Percentiles rank a stretch among this genome's conserved stretches.
Evolutionary conservation across 441 rosid genomes (phyloP).

Genomic region (Rhodomyrtus psidioides): DNA sequence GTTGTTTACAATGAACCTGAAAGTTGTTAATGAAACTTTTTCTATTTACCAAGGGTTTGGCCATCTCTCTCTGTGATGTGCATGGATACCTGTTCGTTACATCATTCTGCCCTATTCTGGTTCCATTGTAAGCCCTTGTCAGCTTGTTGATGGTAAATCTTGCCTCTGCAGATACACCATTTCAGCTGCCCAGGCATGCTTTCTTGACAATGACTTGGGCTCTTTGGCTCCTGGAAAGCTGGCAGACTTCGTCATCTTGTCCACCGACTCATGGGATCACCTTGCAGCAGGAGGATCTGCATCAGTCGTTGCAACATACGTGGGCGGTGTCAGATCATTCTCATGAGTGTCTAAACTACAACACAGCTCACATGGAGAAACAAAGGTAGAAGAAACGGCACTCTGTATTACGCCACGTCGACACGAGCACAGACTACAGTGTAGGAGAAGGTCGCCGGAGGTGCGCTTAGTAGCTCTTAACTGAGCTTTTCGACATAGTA

Average conservation of each 20-base stretch:
- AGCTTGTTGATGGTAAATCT: background rate
- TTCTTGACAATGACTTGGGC: slow-evolving; percentile 65
- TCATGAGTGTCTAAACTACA: slow-evolving; percentile 12
- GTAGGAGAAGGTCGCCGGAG: background rate
- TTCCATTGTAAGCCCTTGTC: background rate
- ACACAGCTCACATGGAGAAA: background rate
- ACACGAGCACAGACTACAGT: background rate
- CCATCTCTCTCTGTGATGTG: background rate
- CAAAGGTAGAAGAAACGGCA: background rate
- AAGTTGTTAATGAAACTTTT: background rate
- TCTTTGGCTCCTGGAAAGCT: slow-evolving; percentile 63
- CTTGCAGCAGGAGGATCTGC: slow-evolving; percentile 43
- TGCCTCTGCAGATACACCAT: slow-evolving; percentile 56
- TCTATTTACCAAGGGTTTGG: background rate
- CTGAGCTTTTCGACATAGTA: background rate
- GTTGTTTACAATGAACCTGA: background rate
- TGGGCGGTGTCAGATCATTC: slow-evolving; percentile 53
- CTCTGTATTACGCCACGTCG: background rate
- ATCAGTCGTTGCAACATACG: slow-evolving; percentile 55
- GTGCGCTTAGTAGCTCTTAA: background rate
- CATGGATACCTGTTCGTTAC: background rate
- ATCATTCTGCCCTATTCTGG: background rate
- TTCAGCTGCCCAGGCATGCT: slow-evolving; percentile 74
- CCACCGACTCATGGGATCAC: slow-evolving; percentile 52
- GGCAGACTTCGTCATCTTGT: slow-evolving; percentile 72